A percentile compares a stretch with the other conserved stretches of the same genome.
phyloP scores from a whole-genome alignment of 2,329 filamentous ascomycete species.

The Massarina eburnea region DNA sequence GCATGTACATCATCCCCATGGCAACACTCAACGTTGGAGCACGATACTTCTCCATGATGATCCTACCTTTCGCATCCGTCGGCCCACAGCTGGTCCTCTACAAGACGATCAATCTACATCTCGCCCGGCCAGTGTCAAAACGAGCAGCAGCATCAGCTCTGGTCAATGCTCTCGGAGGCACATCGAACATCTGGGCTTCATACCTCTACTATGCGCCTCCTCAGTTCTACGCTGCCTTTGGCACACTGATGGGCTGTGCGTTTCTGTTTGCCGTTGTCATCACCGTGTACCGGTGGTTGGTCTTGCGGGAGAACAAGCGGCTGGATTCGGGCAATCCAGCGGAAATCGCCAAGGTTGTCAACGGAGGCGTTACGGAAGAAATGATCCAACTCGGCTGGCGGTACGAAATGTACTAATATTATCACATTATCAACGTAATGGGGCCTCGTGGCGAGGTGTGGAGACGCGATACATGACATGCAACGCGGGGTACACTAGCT shows the following conservation, averaged over 20 bases:
- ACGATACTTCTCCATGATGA: slow-evolving; percentile 37
- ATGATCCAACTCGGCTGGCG: slow-evolving; percentile 23
- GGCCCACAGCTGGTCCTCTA: slow-evolving; percentile 23
- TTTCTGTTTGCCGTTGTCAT: slow-evolving; percentile 19
- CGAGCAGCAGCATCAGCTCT: slow-evolving; percentile 22
- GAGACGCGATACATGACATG: neutral
- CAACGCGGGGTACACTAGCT: no score
- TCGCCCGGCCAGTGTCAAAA: slow-evolving; percentile 22
- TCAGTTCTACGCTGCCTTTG: slow-evolving; percentile 24
- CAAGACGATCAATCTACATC: slow-evolving; percentile 26
- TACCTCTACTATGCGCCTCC: slow-evolving; percentile 27
- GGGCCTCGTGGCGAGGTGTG: neutral
- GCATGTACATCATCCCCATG: slow-evolving; percentile 42
- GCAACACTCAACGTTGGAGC: slow-evolving; percentile 31
- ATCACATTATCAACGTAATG: neutral
- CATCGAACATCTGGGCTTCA: slow-evolving; percentile 23
- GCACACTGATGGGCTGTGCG: slow-evolving; percentile 24
- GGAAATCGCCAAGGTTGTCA: slow-evolving; percentile 24
- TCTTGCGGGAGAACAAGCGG: slow-evolving; percentile 22
- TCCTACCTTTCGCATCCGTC: slow-evolving; percentile 23
- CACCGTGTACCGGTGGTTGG: slow-evolving; percentile 22
- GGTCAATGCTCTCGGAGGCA: slow-evolving; percentile 24
- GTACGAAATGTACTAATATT: slow-evolving; percentile 23
- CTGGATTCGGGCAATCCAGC: slow-evolving; percentile 20
- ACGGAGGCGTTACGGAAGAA: slow-evolving; percentile 24